Evolutionary conservation across 2,329 filamentous ascomycete genomes (phyloP).

Genomic region (Colletotrichum sp.): DNA sequence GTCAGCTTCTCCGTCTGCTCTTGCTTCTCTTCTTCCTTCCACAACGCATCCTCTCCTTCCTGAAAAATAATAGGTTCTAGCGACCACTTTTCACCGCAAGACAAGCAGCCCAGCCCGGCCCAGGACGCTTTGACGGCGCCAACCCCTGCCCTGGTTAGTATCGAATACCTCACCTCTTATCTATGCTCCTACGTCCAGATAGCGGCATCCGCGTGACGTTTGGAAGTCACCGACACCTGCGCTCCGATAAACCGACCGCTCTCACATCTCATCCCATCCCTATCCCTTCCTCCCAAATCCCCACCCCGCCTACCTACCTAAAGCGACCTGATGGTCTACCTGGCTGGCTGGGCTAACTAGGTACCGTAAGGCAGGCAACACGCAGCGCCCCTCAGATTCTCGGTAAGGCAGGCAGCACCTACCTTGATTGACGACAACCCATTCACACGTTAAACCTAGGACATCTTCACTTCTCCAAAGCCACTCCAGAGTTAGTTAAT

Average conservation of each 20-base stretch:
- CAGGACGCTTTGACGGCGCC: constrained; percentile 12
- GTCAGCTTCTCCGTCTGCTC: not conserved
- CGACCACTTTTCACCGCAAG: not conserved
- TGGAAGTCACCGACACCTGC: constrained; percentile 8
- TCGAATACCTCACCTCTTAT: constrained; percentile 11
- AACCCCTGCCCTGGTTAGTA: constrained; percentile 11
- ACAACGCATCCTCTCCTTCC: not conserved
- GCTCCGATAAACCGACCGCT: constrained; percentile 10
- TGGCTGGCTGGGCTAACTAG: not conserved
- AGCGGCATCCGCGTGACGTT: constrained; percentile 17
- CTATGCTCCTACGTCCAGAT: constrained; percentile 9
- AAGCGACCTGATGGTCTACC: not conserved
- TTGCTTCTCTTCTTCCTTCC: not conserved
- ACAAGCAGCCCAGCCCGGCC: not conserved
- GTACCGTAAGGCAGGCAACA: not conserved
- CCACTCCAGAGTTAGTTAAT: constrained; percentile 8
- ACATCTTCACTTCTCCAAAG: not conserved
- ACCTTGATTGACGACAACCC: not conserved
- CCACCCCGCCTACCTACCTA: constrained; percentile 6
- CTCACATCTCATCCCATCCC: constrained; percentile 11
- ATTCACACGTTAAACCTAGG: not conserved
- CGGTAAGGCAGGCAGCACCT: not conserved
- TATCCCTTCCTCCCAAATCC: not conserved
- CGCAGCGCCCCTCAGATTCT: not conserved
- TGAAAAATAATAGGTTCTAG: not conserved